These are phyloP conservation scores for Ascochyta fabae DNA, from an alignment of 2,329 filamentous ascomycete genomes.

Conservation along the genomic window DNA sequence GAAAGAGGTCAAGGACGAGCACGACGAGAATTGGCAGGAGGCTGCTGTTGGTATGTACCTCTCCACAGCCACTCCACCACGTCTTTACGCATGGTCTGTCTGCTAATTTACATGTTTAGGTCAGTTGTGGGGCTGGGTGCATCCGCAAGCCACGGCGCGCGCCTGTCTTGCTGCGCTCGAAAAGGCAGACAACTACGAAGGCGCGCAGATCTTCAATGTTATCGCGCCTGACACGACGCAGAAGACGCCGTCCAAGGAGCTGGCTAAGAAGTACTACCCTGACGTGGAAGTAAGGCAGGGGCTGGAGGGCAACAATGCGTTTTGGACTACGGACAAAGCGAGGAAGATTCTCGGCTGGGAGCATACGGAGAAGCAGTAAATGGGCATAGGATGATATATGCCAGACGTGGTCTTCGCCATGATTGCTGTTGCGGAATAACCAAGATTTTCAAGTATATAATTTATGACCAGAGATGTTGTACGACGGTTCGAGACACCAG, in stretches of 20 bases:
- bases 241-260: conserved; percentile 24
- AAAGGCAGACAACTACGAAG: conserved; percentile 39
- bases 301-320: conserved; percentile 27
- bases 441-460: too few relatives aligned
- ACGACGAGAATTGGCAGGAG: conserved; percentile 44
- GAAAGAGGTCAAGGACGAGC: conserved; percentile 40
- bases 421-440: too few relatives aligned
- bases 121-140: conserved; percentile 50
- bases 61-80: too few relatives aligned
- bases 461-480: too few relatives aligned
- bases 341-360: conserved; percentile 32
- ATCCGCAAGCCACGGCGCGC: conserved; percentile 43
- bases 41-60: conserved; percentile 35
- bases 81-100: too few relatives aligned
- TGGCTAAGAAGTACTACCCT: conserved; percentile 36
- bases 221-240: conserved; percentile 41
- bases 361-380: conserved; percentile 30
- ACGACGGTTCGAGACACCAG: too few relatives aligned
- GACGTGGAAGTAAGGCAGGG: conserved; percentile 27
- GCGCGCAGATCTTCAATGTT: conserved; percentile 48
- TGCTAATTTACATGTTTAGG: not conserved
- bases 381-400: not conserved
- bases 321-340: conserved; percentile 35
- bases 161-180: conserved; percentile 47
- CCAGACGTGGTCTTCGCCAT: too few relatives aligned